These are phyloP conservation scores for Rhodofomes roseus DNA, from an alignment of 1,284 basidiomycete genomes.

Conservation along the genomic window DNA sequence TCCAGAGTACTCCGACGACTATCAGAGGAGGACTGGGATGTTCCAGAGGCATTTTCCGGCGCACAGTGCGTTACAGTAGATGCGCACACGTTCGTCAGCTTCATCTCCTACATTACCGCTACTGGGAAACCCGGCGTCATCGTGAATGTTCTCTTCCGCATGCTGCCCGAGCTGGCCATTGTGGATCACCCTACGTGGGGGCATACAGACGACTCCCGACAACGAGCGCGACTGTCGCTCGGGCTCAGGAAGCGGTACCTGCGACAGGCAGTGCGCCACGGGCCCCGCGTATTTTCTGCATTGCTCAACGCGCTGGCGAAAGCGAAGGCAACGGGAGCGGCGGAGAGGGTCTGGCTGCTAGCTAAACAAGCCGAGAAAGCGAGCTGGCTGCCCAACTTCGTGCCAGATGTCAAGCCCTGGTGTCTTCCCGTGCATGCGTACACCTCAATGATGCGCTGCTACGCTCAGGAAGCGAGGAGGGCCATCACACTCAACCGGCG, in stretches of 20 bases:
- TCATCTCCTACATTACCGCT: constrained; percentile 49
- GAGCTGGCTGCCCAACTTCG: constrained; percentile 39
- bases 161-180: constrained; percentile 52
- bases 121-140: constrained; percentile 45
- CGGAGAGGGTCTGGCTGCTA: constrained; percentile 61
- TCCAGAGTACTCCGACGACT: neutral
- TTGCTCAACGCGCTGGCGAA: constrained; percentile 62
- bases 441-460: constrained; percentile 67
- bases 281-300: constrained; percentile 54
- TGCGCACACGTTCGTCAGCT: constrained; percentile 44
- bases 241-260: constrained; percentile 31
- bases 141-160: constrained; percentile 39
- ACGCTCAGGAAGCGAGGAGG: constrained; percentile 45
- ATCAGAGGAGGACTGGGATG: constrained; percentile 7
- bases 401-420: constrained; percentile 45
- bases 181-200: constrained; percentile 37
- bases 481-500: constrained; percentile 14
- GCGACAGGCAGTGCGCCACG: constrained; percentile 42
- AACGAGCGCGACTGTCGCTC: constrained; percentile 19
- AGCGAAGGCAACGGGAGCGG: constrained; percentile 48
- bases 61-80: constrained; percentile 24
- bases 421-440: constrained; percentile 62
- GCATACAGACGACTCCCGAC: constrained; percentile 11
- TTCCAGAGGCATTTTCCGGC: constrained; percentile 14
- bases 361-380: constrained; percentile 51